phyloP scores from a whole-genome alignment of 2,329 filamentous ascomycete genomes.

The Xylaria sp. region DNA sequence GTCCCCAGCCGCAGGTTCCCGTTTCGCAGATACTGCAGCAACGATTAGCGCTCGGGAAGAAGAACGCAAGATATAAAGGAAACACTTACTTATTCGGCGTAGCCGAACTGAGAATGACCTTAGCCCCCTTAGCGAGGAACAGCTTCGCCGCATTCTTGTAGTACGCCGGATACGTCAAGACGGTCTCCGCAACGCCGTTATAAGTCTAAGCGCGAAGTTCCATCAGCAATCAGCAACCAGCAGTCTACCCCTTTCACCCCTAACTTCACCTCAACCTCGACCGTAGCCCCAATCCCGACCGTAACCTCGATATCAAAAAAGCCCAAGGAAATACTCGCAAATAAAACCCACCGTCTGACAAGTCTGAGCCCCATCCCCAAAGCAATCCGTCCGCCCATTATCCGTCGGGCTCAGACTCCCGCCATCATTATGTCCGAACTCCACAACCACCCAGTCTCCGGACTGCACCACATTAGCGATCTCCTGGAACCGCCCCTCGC shows the following conservation, averaged over 20 bases:
- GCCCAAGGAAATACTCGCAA: too few relatives aligned
- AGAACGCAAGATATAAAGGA: neutral
- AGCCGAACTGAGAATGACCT: conserved; percentile 58
- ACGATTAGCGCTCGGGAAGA: conserved; percentile 31
- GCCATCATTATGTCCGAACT: conserved; percentile 77
- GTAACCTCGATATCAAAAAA: too few relatives aligned
- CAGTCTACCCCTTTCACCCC: neutral
- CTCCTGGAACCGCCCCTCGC: conserved; percentile 67
- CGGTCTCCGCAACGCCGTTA: conserved; percentile 57
- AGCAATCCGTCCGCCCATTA: conserved; percentile 67
- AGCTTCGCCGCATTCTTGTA: conserved; percentile 60
- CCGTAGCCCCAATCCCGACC: too few relatives aligned
- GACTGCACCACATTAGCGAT: conserved; percentile 58
- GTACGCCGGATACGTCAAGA: conserved; percentile 67
- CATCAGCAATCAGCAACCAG: too few relatives aligned
- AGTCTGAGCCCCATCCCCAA: conserved; percentile 57
- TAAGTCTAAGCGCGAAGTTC: conserved; percentile 45
- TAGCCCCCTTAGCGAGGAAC: conserved; percentile 62
- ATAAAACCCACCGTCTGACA: conserved; percentile 50
- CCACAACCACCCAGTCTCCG: conserved; percentile 72
- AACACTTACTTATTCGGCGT: conserved; percentile 26
- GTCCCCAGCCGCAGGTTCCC: conserved; percentile 54
- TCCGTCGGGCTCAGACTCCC: conserved; percentile 59
- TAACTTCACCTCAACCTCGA: too few relatives aligned
- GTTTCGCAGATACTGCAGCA: conserved; percentile 63